These are phyloP conservation scores for Aegilops tauschii DNA, from an alignment of 176 grass and related monocot species.

Conservation along the genomic window DNA sequence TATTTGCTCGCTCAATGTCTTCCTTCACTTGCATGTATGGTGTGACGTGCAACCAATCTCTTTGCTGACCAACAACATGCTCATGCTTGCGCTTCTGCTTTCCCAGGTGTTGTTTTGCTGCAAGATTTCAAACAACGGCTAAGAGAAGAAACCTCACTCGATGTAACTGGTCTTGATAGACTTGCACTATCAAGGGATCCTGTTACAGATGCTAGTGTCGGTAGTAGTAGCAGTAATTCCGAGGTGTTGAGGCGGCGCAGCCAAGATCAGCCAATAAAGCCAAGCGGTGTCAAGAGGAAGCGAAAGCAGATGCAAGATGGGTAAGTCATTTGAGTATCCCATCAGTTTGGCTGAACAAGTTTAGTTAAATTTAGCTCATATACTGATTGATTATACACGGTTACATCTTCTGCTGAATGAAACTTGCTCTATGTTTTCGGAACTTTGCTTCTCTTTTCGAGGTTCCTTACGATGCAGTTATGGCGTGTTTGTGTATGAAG, in stretches of 20 bases:
- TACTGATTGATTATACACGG: not conserved
- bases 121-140: slow-evolving; percentile 37
- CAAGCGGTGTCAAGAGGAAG: not conserved
- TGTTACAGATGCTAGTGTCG: not conserved
- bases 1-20: too few relatives aligned
- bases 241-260: not conserved
- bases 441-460: not conserved
- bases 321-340: not conserved
- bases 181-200: not conserved
- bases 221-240: not conserved
- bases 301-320: not conserved
- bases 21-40: too few relatives aligned
- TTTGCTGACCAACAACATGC: not conserved
- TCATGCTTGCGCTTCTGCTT: not conserved
- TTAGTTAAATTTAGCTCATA: not conserved
- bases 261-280: not conserved
- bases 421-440: not conserved
- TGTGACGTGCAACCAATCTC: too few relatives aligned
- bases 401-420: not conserved
- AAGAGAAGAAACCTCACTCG: not conserved
- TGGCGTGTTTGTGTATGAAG: not conserved
- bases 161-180: too few relatives aligned
- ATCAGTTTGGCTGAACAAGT: not conserved
- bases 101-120: slow-evolving; percentile 52
- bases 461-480: not conserved